Evolutionary conservation across 179 eudicot species (phyloP), one percentile per base, ranked within the genome.

Genomic region (Beta lomatogona): DNA sequence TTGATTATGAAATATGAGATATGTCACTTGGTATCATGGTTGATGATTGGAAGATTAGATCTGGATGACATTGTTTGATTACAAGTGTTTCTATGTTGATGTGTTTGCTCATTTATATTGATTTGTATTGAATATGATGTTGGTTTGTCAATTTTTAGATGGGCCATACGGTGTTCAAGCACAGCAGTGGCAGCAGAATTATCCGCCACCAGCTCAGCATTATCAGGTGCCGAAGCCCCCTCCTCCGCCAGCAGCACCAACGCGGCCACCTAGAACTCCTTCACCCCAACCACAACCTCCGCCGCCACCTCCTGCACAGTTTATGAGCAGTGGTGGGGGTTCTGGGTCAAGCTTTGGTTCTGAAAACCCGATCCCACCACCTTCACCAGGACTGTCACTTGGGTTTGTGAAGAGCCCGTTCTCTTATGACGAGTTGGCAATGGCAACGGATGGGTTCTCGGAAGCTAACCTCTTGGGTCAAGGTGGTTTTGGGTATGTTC

Each of bases 401-500:
- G 95, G 95, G 61, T 91, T 91, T 61, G 85, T 94, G 6, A 91
- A 93, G 82, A 95, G 92, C 81, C 87, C 91, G 8, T 95, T 95
- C 71, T 84, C 95, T 2, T 94, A 92, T 65, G 98, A 95, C 13
- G 99, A 95, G 76, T 86, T 95, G 87, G 88, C 93, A 6, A 89
- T 90, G 95, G 99, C 99, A 21, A 92, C 99, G 0, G 86, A 93
- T 89, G 93, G 92, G 21, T 95, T 95, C 81, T 89, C 98, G 0
- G 90, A 91, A 53, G 90, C 92, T n/a, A 92, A 95, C 79, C 87
- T 95, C 31, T 90, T 95, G 63, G 99, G 99, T 25, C 99, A 95
- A 87, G 99, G 99, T 82, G 99, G 99, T 64, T 95, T 95, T 86
- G 99, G 99, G 22, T 94, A 89, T 86, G 99, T 95, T 41, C 97